A percentile compares a stretch with the other conserved stretches of the same genome.
These are phyloP conservation scores for Venturia oleaginea DNA, from an alignment of 2,329 filamentous ascomycete genomes.

Conservation along the genomic window DNA sequence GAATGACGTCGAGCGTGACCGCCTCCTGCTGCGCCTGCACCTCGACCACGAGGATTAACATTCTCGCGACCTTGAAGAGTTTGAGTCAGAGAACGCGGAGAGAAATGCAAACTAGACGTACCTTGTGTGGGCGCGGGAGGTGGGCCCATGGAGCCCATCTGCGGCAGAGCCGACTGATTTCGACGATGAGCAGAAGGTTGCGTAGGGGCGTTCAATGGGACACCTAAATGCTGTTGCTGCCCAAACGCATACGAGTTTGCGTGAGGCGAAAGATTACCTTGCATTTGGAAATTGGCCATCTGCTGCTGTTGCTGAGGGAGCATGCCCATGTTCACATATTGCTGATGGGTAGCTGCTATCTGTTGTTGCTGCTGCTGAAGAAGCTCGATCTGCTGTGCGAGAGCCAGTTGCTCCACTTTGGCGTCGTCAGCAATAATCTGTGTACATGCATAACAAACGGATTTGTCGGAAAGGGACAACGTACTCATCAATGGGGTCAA, in stretches of 20 bases:
- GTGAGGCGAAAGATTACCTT: slow-evolving; percentile 68
- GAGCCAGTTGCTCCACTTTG: slow-evolving; percentile 90
- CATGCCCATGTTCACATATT: slow-evolving; percentile 97
- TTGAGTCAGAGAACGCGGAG: slow-evolving; percentile 18
- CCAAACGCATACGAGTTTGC: slow-evolving; percentile 81
- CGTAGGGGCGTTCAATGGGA: slow-evolving; percentile 64
- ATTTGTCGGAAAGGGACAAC: slow-evolving; percentile 33
- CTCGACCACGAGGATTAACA: slow-evolving; percentile 60
- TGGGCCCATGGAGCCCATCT: slow-evolving; percentile 73
- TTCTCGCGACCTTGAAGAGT: slow-evolving; percentile 55
- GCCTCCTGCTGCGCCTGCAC: slow-evolving; percentile 55
- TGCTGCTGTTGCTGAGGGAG: slow-evolving; percentile 70
- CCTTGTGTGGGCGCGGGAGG: slow-evolving; percentile 87
- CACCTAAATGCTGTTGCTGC: slow-evolving; percentile 56
- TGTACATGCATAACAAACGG: background rate
- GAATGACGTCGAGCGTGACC: slow-evolving; percentile 94
- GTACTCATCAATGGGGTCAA: slow-evolving; percentile 95
- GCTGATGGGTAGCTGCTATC: slow-evolving; percentile 90
- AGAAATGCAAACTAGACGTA: slow-evolving; percentile 62
- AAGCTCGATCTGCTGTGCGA: slow-evolving; percentile 96
- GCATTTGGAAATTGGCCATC: slow-evolving; percentile 58
- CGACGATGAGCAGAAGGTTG: slow-evolving; percentile 85
- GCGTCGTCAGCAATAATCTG: slow-evolving; percentile 23
- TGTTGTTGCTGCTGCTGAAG: slow-evolving; percentile 97
- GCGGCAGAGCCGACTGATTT: slow-evolving; percentile 94